phyloP scores from a whole-genome alignment of 2,329 filamentous ascomycete genomes.

The Hypoxylon sp. region DNA sequence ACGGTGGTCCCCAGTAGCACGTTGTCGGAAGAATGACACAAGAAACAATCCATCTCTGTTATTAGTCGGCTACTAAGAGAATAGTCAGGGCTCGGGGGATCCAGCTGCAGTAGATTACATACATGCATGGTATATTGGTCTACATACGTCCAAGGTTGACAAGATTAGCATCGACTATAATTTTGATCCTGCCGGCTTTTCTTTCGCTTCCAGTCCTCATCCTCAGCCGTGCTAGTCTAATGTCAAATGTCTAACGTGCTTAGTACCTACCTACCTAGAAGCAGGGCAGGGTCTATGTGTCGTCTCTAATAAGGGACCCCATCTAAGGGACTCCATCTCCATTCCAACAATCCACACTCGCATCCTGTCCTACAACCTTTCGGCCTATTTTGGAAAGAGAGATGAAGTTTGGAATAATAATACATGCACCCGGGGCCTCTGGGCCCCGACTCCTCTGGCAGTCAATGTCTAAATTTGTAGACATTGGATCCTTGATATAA shows the following conservation, averaged over 20 bases:
- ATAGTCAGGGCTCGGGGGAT: background rate
- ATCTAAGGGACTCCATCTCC: conserved; percentile 19
- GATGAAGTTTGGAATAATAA: background rate
- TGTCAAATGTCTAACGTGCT: conserved; percentile 16
- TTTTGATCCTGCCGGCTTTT: conserved; percentile 11
- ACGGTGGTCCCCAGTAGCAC: conserved; percentile 39
- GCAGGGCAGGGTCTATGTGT: conserved; percentile 1
- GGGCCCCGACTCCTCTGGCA: conserved; percentile 6
- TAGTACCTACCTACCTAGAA: conserved; percentile 25
- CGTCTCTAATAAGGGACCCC: conserved; percentile 4
- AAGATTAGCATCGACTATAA: conserved; percentile 22
- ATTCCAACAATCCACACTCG: conserved; percentile 16
- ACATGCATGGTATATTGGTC: too few relatives aligned
- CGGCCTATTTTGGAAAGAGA: conserved; percentile 6
- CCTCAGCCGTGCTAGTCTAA: conserved; percentile 1
- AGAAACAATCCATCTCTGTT: conserved; percentile 21
- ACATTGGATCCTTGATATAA: background rate
- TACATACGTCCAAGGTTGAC: too few relatives aligned
- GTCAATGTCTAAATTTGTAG: background rate
- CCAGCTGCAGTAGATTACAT: background rate
- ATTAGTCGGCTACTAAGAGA: conserved; percentile 28
- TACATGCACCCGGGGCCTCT: conserved; percentile 4
- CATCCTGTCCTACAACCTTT: conserved; percentile 17
- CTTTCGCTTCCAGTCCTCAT: conserved; percentile 2
- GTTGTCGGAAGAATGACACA: conserved; percentile 39